These are phyloP conservation scores for Novymonas esmeraldas DNA, from an alignment of 208 protist species.

Conservation along the genomic window DNA sequence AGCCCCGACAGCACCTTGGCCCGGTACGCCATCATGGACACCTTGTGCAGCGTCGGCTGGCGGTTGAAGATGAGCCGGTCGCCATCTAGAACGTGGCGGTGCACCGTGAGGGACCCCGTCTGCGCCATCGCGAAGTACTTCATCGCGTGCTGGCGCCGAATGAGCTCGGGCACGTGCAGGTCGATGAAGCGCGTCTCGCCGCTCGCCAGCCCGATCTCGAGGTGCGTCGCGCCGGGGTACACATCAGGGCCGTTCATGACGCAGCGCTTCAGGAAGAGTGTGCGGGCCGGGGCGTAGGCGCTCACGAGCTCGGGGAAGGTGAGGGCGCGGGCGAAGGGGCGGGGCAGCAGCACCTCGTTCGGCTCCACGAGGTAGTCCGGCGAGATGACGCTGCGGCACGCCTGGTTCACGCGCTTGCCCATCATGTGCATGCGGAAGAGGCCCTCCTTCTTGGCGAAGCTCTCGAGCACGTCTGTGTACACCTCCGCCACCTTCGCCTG, in stretches of 20 bases:
- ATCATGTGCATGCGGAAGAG: constrained; percentile 99
- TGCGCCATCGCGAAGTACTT: constrained; percentile 83
- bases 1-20: constrained; percentile 94
- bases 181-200: constrained; percentile 83
- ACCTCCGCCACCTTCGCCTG: constrained; percentile 84
- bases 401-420: constrained; percentile 99
- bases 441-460: constrained; percentile 99
- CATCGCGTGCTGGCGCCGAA: constrained; percentile 76
- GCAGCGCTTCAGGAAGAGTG: constrained; percentile 90
- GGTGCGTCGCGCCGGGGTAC: constrained; percentile 98
- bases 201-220: constrained; percentile 84
- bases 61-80: constrained; percentile 99
- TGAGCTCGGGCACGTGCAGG: constrained; percentile 70
- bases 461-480: constrained; percentile 76
- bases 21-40: constrained; percentile 98
- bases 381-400: constrained; percentile 99
- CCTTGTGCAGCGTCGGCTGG: constrained; percentile 99
- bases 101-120: constrained; percentile 87
- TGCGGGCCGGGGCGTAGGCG: constrained; percentile 68
- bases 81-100: constrained; percentile 97
- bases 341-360: constrained; percentile 95
- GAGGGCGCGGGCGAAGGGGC: constrained; percentile 94
- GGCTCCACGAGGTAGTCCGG: constrained; percentile 98
- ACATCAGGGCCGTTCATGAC: constrained; percentile 97
- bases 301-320: constrained; percentile 97